phyloP scores from a whole-genome alignment of 148 eudicot genomes.

The Gaultheria prostrata region DNA sequence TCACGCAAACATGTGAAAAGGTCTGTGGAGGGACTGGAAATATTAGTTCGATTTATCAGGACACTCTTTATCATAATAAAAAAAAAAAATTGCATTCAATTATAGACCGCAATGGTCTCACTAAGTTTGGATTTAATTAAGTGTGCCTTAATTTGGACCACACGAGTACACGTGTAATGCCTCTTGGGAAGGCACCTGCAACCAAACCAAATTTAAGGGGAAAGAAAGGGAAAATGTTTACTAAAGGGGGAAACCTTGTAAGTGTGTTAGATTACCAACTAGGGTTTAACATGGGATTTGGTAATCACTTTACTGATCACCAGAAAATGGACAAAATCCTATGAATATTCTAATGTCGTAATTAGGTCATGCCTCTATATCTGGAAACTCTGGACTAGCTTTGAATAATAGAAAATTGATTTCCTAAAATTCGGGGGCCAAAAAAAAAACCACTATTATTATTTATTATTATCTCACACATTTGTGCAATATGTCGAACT shows the following conservation, averaged over 20 bases:
- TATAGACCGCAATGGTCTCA: slow-evolving; percentile 18
- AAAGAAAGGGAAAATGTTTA: too few relatives aligned
- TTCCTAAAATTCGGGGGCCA: too few relatives aligned
- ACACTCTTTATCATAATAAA: too few relatives aligned
- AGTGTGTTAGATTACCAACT: slow-evolving; percentile 17
- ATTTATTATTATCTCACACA: too few relatives aligned
- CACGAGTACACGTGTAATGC: slow-evolving; percentile 23
- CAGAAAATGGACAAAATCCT: neutral
- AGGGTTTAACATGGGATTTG: neutral
- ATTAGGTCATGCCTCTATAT: neutral
- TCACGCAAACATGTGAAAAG: too few relatives aligned
- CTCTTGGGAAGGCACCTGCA: slow-evolving; percentile 25
- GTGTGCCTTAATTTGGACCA: slow-evolving; percentile 16
- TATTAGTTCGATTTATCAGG: too few relatives aligned
- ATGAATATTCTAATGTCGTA: neutral
- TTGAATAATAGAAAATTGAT: neutral
- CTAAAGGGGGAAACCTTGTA: neutral
- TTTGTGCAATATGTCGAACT: too few relatives aligned
- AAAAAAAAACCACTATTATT: too few relatives aligned
- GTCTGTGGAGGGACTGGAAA: too few relatives aligned
- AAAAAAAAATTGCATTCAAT: neutral
- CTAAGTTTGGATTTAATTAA: slow-evolving; percentile 17
- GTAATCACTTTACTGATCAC: neutral
- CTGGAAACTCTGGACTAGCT: neutral
- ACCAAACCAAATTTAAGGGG: slow-evolving; percentile 35